Evolutionary conservation across 345 rosid genomes (phyloP), one percentile per base, ranked within the genome.

Genomic region (Excoecaria cochinchinensis): DNA sequence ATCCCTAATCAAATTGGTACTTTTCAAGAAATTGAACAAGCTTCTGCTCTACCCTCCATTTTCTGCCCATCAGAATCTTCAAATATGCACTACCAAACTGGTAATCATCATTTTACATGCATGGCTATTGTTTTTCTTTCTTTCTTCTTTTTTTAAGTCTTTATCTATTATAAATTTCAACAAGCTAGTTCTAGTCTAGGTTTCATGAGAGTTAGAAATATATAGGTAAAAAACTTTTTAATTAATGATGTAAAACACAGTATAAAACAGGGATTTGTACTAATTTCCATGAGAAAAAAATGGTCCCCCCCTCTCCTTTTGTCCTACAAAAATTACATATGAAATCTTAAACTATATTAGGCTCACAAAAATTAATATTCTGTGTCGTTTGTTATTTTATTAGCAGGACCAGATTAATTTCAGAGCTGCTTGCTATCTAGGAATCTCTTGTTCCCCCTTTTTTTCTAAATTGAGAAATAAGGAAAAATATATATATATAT

Each of bases 21-120:
- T 31, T 88, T 86, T 68, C 91, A 85, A 71, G 93, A 87, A 82
- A 67, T 81, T 67, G 86, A 81, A 58, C 92, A 86, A 58, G 78
- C 78, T 80, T 79, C 93, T 17, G 77, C 80, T 79, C 82, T 75
- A 38, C 64, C 87, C 21, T 86, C 97, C 36, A 79, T 87, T 60
- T 79, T 86, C 46, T 80, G 90, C 84, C 87, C 92, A 48, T 73
- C 95, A 48, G 90, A 85, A 53, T 64, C 85, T 71, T 85, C 97
- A n/a, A 88, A 82, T 88, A 77, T 89, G 85, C 93, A 86, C 63
- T 87, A 81, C 80, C 97, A 91, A 83, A 80, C 90, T 60, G 95
- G 97, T 92, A 87, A 67, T 96, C 89, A 89, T 21, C 31, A 31
- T 31, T 31, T 58, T 24, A 59, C 81, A 24, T 80, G 85, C 84